Evolutionary conservation across 257 asterid genomes (phyloP).

Genomic region (Nicotiana tomentosiformis): DNA sequence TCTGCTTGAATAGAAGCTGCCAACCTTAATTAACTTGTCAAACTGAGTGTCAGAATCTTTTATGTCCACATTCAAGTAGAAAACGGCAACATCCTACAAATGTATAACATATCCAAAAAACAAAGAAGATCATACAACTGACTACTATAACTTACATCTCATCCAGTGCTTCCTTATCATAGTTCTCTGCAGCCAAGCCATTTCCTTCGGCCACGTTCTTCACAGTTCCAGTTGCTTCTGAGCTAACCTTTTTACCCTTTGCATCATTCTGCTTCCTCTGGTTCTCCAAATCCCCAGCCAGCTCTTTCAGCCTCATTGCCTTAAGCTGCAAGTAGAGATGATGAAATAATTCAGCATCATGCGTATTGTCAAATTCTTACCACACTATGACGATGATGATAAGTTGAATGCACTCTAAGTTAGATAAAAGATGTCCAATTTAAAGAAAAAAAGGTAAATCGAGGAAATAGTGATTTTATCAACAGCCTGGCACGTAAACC

Average conservation of each 20-base stretch:
- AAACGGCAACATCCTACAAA: not conserved
- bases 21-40: conserved; percentile 68
- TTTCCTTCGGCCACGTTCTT: conserved; percentile 2
- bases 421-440: not conserved
- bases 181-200: conserved; percentile 16
- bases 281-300: conserved; percentile 66
- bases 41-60: conserved; percentile 24
- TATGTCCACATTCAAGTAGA: conserved; percentile 5
- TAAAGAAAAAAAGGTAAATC: not conserved
- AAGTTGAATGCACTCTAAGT: not conserved
- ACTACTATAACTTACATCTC: conserved; percentile 48
- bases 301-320: conserved; percentile 68
- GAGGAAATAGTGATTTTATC: not conserved
- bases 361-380: not conserved
- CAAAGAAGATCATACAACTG: not conserved
- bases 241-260: conserved; percentile 47
- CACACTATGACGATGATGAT: not conserved
- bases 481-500: not conserved
- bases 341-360: not conserved
- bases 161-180: conserved; percentile 59
- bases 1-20: conserved; percentile 96
- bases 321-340: conserved; percentile 48
- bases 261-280: conserved; percentile 56
- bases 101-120: not conserved
- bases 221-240: conserved; percentile 20